A percentile compares a stretch with the other conserved stretches of the same genome.
Evolutionary conservation across 495 filamentous ascomycete genomes (phyloP).

Genomic region (Penicillium lagena): DNA sequence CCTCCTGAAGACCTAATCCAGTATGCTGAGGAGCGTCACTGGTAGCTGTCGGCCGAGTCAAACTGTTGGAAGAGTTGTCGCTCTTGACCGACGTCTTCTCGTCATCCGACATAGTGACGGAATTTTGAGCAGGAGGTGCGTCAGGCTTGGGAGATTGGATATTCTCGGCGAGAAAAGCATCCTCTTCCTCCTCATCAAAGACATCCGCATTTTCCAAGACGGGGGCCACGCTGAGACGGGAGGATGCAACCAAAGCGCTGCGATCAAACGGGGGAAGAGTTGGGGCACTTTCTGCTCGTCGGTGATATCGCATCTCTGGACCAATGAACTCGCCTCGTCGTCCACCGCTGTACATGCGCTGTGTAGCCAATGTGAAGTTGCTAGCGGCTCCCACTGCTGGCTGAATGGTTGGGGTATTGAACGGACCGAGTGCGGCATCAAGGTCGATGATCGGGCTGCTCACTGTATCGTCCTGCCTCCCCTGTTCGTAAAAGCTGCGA

Average conservation of each 20-base stretch:
- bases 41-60: conserved; percentile 25
- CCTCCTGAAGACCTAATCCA: conserved; percentile 42
- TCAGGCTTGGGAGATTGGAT: conserved; percentile 21
- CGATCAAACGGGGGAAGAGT: conserved; percentile 79
- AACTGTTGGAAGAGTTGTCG: conserved; percentile 31
- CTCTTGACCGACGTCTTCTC: conserved; percentile 28
- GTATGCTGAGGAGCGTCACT: conserved; percentile 24
- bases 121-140: conserved; percentile 1
- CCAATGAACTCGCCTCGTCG: conserved; percentile 63
- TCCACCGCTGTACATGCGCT: conserved; percentile 85
- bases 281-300: conserved; percentile 87
- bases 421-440: conserved; percentile 90
- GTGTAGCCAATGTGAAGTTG: conserved; percentile 54
- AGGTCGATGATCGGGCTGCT: conserved; percentile 80
- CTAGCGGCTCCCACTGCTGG: conserved; percentile 42
- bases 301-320: conserved; percentile 83
- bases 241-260: conserved; percentile 50
- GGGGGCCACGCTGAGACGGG: conserved; percentile 57
- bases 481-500: conserved; percentile 38
- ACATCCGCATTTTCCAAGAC: conserved; percentile 75
- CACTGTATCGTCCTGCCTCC: conserved; percentile 48
- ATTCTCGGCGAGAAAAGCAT: conserved; percentile 47
- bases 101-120: conserved; percentile 4
- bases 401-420: conserved; percentile 66
- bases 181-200: conserved; percentile 93